Evolutionary conservation across 495 filamentous ascomycete species (phyloP), one percentile per base, ranked within the genome.

Genomic region (Parmelia sp.): DNA sequence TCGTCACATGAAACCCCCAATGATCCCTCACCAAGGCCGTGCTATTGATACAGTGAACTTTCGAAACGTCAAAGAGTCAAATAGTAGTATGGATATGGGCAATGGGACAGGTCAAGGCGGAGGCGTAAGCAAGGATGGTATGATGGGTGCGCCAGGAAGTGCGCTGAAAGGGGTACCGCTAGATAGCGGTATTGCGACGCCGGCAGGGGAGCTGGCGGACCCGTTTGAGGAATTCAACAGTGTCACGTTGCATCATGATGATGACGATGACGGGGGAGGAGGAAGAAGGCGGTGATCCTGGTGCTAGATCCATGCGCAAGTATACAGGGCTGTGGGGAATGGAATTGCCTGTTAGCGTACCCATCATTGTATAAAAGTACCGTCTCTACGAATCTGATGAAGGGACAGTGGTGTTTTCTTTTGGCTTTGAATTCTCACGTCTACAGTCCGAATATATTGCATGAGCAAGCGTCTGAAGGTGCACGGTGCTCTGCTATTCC

Each of bases 191-290:
- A 76, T 94, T 37, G 87, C 88, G 5, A 97, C 93, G 36, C 92
- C 94, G 14, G 91, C 88, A 42, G 89, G 81, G 42, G 92, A 96
- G 72, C 75, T 86, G 62, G 82, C 84, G n/a, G 94, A 98, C 82
- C 94, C 94, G 17, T 98, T 98, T 72, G 91, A 96, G 74, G 95
- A 97, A 73, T 98, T 98, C 74, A 98, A 98, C 76, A 96, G 90
- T 70, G 94, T 98, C 39, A 98, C 94, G 65, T 83, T 98, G 63
- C 92, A 96, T 75, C 94, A 98, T 78, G 94, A 97, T 62, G 95
- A 91, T 15, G 93, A 97, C 62, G 85, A 86, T 39, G 39, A 23
- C 14, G 58, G 51, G 57, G 57, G 35, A 59, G 36, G 36, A 29
- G 58, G 42, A 17, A 62, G 60, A 29, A 56, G 60, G 14, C 21